Evolutionary conservation across 2,329 filamentous ascomycete species (phyloP).

Genomic region (Fusarium floridanum): DNA sequence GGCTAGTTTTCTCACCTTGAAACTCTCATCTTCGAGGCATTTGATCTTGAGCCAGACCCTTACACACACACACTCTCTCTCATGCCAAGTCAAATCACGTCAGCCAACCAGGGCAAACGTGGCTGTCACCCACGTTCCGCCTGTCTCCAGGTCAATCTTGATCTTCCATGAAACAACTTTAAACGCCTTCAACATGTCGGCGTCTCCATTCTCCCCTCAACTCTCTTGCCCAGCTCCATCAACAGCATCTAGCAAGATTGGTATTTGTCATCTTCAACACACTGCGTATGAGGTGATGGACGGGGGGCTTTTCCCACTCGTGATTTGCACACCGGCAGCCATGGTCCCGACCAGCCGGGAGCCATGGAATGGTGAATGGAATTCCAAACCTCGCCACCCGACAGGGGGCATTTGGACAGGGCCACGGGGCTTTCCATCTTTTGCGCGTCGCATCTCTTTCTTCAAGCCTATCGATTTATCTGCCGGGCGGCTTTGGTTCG

Average conservation of each 20-base stretch:
- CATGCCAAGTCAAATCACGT: slow-evolving; percentile 34
- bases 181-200: background rate
- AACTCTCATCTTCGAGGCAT: background rate
- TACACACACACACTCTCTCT: background rate
- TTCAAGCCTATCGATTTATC: background rate
- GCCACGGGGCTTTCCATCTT: slow-evolving; percentile 24
- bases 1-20: background rate
- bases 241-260: background rate
- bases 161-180: background rate
- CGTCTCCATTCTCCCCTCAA: background rate
- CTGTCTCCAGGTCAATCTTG: background rate
- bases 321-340: slow-evolving; percentile 15
- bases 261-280: background rate
- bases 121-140: slow-evolving; percentile 14
- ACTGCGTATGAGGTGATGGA: background rate
- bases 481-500: background rate
- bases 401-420: slow-evolving; percentile 27
- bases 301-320: background rate
- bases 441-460: slow-evolving; percentile 17
- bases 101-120: slow-evolving; percentile 25
- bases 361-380: slow-evolving; percentile 38
- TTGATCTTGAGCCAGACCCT: background rate
- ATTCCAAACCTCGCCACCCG: slow-evolving; percentile 30
- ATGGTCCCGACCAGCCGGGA: slow-evolving; percentile 33
- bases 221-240: background rate